Evolutionary conservation across 1,139 yeast species (phyloP).

Genomic region (Debaryomycetaceae sp.): DNA sequence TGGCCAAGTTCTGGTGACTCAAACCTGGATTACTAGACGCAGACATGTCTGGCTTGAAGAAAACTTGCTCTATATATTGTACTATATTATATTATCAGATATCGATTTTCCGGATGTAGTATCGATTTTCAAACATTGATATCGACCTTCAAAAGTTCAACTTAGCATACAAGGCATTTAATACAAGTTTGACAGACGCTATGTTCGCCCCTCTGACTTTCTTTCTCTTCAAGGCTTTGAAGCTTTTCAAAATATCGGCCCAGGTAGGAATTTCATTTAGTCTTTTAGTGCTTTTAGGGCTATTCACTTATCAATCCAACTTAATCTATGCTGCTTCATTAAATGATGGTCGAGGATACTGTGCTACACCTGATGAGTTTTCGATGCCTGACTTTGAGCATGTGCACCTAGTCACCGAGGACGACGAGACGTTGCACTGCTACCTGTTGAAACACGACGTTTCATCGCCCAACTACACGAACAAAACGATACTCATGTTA

Average conservation of each 20-base stretch:
- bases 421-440: slow-evolving; percentile 51
- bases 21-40: slow-evolving; percentile 2
- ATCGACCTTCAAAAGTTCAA: background rate
- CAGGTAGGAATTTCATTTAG: slow-evolving; percentile 36
- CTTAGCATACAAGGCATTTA: no score
- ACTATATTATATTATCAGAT: background rate
- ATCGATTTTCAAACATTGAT: background rate
- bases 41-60: slow-evolving; percentile 3
- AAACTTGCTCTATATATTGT: background rate
- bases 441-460: slow-evolving; percentile 48
- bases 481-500: slow-evolving; percentile 71
- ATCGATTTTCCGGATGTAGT: background rate
- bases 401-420: slow-evolving; percentile 59
- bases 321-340: slow-evolving; percentile 80
- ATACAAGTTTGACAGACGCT: background rate
- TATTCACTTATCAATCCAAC: slow-evolving; percentile 64
- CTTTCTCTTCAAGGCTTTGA: slow-evolving; percentile 8
- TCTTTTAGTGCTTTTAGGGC: slow-evolving; percentile 44
- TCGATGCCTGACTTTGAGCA: slow-evolving; percentile 65
- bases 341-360: slow-evolving; percentile 71
- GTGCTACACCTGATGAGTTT: slow-evolving; percentile 75
- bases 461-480: slow-evolving; percentile 36
- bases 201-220: slow-evolving; percentile 1
- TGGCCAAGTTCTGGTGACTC: slow-evolving; percentile 25
- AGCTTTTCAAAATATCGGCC: slow-evolving; percentile 15